Conservation (phyloP, 2,329 filamentous ascomycete species). For the Sporothrix curviconia region DNA sequence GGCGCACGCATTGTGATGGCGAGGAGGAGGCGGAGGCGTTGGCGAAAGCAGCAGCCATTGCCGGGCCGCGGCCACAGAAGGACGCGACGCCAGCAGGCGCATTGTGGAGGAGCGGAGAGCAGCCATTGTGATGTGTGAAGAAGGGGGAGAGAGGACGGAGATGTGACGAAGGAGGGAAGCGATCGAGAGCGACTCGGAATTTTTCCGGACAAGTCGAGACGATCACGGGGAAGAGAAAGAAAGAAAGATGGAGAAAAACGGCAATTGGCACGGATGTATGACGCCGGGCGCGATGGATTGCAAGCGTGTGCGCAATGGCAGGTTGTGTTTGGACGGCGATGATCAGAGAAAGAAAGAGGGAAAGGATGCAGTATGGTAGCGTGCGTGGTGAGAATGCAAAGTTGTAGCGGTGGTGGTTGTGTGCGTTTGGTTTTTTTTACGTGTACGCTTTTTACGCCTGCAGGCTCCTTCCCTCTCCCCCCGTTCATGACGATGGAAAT, state of each 20-base stretch:
- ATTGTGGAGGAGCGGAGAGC: conserved; percentile 53
- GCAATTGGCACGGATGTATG: too few species aligned
- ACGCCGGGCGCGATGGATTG: too few species aligned
- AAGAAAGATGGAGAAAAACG: too few species aligned
- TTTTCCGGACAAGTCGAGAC: too few species aligned
- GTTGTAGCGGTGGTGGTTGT: not conserved
- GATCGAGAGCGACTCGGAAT: too few species aligned
- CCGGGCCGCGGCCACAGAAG: conserved; percentile 8
- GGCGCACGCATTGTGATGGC: conserved; percentile 32
- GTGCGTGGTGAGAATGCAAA: not conserved
- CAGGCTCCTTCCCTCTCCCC: conserved; percentile 3
- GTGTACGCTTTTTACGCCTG: conserved; percentile 8
- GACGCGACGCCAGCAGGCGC: conserved; percentile 39
- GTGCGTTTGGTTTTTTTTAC: not conserved
- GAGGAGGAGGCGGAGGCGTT: conserved; percentile 31
- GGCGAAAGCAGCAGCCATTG: conserved; percentile 1
- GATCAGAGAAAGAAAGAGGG: not conserved
- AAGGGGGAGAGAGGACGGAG: not conserved
- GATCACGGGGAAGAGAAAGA: too few species aligned
- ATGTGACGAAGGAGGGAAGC: not conserved
- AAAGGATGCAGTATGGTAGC: not conserved
- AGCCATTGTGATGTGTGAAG: conserved; percentile 42
- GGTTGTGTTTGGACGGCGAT: not conserved
- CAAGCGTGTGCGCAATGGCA: too few species aligned
- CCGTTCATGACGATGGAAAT: conserved; percentile 19